Evolutionary conservation across 2,329 filamentous ascomycete genomes (phyloP), one percentile per base, ranked within the genome.

Genomic region (Penicillium sp.): DNA sequence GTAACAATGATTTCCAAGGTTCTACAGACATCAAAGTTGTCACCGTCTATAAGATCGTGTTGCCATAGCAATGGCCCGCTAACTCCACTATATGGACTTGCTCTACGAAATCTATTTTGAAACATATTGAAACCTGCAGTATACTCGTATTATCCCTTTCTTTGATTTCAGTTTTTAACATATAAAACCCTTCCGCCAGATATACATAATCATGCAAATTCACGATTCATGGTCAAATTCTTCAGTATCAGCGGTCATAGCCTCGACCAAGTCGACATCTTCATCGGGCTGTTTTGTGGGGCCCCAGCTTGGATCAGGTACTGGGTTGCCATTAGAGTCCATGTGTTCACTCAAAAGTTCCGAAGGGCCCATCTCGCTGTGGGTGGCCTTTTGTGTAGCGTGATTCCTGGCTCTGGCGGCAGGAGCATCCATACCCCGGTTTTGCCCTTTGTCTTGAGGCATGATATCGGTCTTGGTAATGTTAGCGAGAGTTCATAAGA

Each of bases 271-370:
- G 55, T 75, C 71, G 8, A 62, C 55, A 16, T 69, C 52, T 2
- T 53, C 45, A 10, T 58, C 46, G 11, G 36, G 40, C 40, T 61
- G 58, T 16, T 55, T 52, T 44, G 67, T 62, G 4, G 36, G 50
- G 4, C 61, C 66, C 45, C 60, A 63, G 1, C 50, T 54, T 1
- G 61, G 56, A 26, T 75, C 68, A n/a, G 70, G 67, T 3, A 69
- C 67, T 0, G 70, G 67, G 33, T 73, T 67, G 17, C 71, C 72
- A n/a, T 63, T 14, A 14, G 62, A 35, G 36, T 74, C 65, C 58
- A 74, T 66, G 4, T 66, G 65, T 12, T 67, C 66, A 31, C 63
- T 63, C 10, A 75, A 55, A 31, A 66, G 54, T 54, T 73, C 65
- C 33, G 67, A 65, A 0, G 69, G 63, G 2, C 53, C 37, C 59